Conservation (phyloP, 139 green algal genomes). For the Chloropicon primus region DNA sequence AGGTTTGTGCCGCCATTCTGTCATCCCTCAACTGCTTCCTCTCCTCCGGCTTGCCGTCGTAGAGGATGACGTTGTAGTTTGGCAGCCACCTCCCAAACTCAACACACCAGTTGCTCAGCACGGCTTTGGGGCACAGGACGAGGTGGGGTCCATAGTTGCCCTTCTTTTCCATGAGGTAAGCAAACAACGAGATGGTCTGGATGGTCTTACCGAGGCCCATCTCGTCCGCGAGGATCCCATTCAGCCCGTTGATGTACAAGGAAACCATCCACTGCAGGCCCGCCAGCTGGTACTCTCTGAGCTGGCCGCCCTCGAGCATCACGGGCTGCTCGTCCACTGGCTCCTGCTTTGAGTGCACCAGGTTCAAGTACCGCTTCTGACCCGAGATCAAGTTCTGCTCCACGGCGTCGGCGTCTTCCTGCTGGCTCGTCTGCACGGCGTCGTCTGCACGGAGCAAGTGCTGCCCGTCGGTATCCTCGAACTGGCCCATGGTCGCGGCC, state of each 20-base stretch:
- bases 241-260: slow-evolving; percentile 51
- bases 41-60: slow-evolving; percentile 42
- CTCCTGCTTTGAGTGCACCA: slow-evolving; percentile 21
- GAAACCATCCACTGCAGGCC: slow-evolving; percentile 43
- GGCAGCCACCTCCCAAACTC: slow-evolving; percentile 50
- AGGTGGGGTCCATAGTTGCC: slow-evolving; percentile 44
- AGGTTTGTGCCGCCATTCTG: slow-evolving; percentile 25
- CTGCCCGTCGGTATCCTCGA: background rate
- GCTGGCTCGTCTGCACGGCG: background rate
- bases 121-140: slow-evolving; percentile 52
- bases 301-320: slow-evolving; percentile 26
- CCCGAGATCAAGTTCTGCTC: background rate
- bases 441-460: background rate
- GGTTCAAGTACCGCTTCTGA: slow-evolving; percentile 15
- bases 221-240: slow-evolving; percentile 50
- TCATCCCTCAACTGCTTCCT: slow-evolving; percentile 25
- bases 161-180: slow-evolving; percentile 42
- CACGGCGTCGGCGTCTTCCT: background rate
- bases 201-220: slow-evolving; percentile 46
- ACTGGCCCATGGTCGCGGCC: background rate
- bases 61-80: slow-evolving; percentile 26
- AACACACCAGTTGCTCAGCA: slow-evolving; percentile 45
- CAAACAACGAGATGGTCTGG: slow-evolving; percentile 38
- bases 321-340: slow-evolving; percentile 22
- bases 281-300: slow-evolving; percentile 30